Evolutionary conservation across 176 grass and related monocot genomes (phyloP).

Genomic region (Typha latifolia): DNA sequence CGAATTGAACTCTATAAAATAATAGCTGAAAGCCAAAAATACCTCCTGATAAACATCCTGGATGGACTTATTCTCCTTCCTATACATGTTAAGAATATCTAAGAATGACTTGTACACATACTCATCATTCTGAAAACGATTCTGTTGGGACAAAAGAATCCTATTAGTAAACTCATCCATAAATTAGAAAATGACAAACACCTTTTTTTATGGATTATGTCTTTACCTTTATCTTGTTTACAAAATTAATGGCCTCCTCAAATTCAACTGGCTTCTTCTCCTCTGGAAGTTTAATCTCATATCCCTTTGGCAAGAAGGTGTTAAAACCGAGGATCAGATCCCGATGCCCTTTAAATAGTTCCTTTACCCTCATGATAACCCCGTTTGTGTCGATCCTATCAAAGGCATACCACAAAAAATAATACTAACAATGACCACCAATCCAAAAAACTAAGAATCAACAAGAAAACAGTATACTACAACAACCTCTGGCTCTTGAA

Average conservation of each 20-base stretch:
- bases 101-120: constrained; percentile 96
- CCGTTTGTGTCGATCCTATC: constrained; percentile 87
- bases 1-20: background rate
- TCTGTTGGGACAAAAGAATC: constrained; percentile 33
- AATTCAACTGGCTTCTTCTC: constrained; percentile 99
- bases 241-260: constrained; percentile 95
- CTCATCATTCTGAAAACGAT: constrained; percentile 80
- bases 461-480: background rate
- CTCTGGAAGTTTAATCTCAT: constrained; percentile 89
- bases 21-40: background rate
- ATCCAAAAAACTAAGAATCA: background rate
- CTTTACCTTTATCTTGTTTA: constrained; percentile 94
- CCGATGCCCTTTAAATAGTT: constrained; percentile 80
- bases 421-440: constrained; percentile 3
- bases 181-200: background rate
- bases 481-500: constrained; percentile 97
- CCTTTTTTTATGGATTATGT: constrained; percentile 7
- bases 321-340: constrained; percentile 97
- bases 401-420: background rate
- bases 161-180: background rate
- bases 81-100: constrained; percentile 98
- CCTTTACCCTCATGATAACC: constrained; percentile 91
- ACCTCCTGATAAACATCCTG: constrained; percentile 99
- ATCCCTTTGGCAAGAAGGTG: constrained; percentile 93
- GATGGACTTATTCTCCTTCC: constrained; percentile 95